Evolutionary conservation across 805 yeast genomes (phyloP), one percentile per base, ranked within the genome.

Genomic region (Saturnispora hagleri): DNA sequence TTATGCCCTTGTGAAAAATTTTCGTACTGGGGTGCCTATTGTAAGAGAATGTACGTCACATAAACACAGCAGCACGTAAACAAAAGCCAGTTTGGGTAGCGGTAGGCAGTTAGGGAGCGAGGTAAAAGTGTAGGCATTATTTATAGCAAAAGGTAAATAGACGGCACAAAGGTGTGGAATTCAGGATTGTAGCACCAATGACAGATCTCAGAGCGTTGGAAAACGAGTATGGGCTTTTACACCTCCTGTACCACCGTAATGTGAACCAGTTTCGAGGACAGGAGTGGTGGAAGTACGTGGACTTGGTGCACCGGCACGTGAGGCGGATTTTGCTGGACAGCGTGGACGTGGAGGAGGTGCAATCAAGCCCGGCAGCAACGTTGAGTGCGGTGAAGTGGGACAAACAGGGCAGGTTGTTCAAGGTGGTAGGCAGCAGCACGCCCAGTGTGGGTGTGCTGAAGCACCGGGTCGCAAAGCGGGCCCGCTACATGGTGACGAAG

Each of bases 221-320:
- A 13, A 70, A 67, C 46, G 96, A 89, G 66, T 77, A 68, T 49
- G 74, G 76, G 24, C 59, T 86, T 4, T 64, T 88, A 4, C 84
- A 80, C 56, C 65, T 88, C 40, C 56, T 87, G 3, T 80, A 84
- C 61, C 87, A 84, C 59, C 71, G 95, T 55, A 84, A 82, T 65
- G 72, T 74, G 49, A 87, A 87, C 63, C 97, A 89, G 63, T 96
- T 88, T 61, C 70, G 82, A 3, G 75, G 74, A 7, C 76, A 87
- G 31, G 60, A 62, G 8, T 89, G 97, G 96, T 89, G 96, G 91
- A 75, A 71, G 54, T 74, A 78, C 53, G 68, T 89, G 41, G 75
- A 80, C 54, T 74, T 82, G 9, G 60, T 88, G 27, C 86, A 84
- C 58, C 73, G 95, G 41, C 69, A 73, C 43, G 50, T 77, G 24